phyloP scores from a whole-genome alignment of 495 filamentous ascomycete species.

The Aspergillus avenaceus region DNA sequence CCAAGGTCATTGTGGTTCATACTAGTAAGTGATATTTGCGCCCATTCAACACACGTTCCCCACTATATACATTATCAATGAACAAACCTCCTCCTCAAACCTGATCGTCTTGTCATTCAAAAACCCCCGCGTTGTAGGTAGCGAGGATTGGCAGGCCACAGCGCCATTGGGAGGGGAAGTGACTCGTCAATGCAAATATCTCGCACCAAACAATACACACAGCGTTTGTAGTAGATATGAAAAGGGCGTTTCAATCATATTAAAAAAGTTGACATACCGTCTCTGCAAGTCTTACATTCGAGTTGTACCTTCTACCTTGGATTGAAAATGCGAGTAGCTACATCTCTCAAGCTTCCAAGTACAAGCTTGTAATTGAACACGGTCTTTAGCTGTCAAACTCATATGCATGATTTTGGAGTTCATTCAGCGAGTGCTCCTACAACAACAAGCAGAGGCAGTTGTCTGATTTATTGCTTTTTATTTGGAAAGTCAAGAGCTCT shows the following conservation, averaged over 20 bases:
- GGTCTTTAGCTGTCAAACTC: background rate
- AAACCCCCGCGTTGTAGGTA: slow-evolving; percentile 9
- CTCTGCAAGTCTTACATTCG: slow-evolving; percentile 13
- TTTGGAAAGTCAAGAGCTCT: too few relatives aligned
- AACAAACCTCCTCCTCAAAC: slow-evolving; percentile 19
- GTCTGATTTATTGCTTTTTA: too few relatives aligned
- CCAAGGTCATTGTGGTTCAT: too few relatives aligned
- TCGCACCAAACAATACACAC: slow-evolving; percentile 26
- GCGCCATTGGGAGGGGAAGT: slow-evolving; percentile 36
- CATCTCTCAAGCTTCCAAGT: slow-evolving; percentile 1
- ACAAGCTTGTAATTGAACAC: background rate
- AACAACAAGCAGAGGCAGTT: too few relatives aligned
- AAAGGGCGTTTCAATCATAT: slow-evolving; percentile 19
- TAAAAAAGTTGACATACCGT: background rate
- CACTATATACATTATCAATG: too few relatives aligned
- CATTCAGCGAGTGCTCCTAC: too few relatives aligned
- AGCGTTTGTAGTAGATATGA: slow-evolving; percentile 33
- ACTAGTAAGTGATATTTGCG: slow-evolving; percentile 27
- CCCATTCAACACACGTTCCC: slow-evolving; percentile 28
- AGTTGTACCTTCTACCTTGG: background rate
- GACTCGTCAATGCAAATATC: slow-evolving; percentile 26
- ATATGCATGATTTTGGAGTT: slow-evolving; percentile 16
- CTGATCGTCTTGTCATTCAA: slow-evolving; percentile 8
- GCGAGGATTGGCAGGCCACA: slow-evolving; percentile 24
- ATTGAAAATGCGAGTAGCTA: background rate